Conservation (phyloP, 306 rosid species). For the Senna tora region DNA sequence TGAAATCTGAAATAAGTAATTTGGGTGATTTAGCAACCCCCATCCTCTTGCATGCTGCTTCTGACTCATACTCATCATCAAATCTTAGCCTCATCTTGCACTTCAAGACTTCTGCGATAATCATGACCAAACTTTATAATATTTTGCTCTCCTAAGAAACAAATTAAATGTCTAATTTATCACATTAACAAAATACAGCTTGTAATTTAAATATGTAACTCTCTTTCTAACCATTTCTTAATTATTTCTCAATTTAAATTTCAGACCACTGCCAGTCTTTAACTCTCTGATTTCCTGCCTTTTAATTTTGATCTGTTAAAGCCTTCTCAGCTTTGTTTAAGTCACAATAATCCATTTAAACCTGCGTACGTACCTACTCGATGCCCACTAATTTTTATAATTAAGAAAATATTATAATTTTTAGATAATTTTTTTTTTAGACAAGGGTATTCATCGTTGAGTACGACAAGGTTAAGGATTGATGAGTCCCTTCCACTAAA, state of each 20-base stretch:
- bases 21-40: slow-evolving; percentile 1
- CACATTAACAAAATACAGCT: too few species aligned
- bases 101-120: not conserved
- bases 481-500: too few species aligned
- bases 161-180: too few species aligned
- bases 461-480: too few species aligned
- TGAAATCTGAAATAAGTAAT: too few species aligned
- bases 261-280: not conserved
- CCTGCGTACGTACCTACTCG: not conserved
- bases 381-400: not conserved
- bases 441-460: too few species aligned
- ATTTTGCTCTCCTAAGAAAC: not conserved
- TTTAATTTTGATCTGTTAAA: not conserved
- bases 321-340: not conserved
- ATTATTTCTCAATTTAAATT: too few species aligned
- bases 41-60: slow-evolving; percentile 1
- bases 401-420: too few species aligned
- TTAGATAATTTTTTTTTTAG: too few species aligned
- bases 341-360: not conserved
- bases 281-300: not conserved
- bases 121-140: slow-evolving; percentile 1
- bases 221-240: too few species aligned
- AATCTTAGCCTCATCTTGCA: not conserved
- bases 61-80: not conserved
- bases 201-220: not conserved